phyloP scores from a whole-genome alignment of 495 filamentous ascomycete genomes.

The Aspergillus ostianus region DNA sequence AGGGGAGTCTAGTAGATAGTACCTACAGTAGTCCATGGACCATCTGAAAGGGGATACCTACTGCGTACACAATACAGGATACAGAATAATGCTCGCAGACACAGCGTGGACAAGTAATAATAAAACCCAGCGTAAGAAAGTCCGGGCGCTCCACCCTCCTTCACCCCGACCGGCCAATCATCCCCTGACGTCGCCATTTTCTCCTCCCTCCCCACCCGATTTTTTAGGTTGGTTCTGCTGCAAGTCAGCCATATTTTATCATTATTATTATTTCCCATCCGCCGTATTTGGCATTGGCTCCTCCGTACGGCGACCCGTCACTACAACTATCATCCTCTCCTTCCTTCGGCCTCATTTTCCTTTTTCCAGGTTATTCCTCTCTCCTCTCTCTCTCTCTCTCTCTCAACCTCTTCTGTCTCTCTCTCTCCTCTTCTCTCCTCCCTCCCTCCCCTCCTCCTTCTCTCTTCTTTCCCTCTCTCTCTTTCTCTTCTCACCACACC shows the following conservation, averaged over 20 bases:
- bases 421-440: constrained; percentile 26
- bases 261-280: constrained; percentile 1
- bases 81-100: too few relatives aligned
- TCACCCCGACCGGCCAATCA: constrained; percentile 11
- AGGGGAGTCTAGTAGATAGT: too few relatives aligned
- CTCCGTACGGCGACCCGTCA: background rate
- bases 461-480: constrained; percentile 10
- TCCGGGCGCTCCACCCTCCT: too few relatives aligned
- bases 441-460: constrained; percentile 41
- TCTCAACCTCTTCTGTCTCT: constrained; percentile 15
- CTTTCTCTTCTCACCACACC: background rate
- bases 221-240: constrained; percentile 10
- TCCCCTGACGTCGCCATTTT: constrained; percentile 10
- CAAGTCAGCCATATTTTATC: constrained; percentile 7
- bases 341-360: constrained; percentile 22
- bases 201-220: constrained; percentile 13
- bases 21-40: too few relatives aligned
- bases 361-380: constrained; percentile 13
- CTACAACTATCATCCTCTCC: constrained; percentile 12
- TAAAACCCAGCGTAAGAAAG: too few relatives aligned
- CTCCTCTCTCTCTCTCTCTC: constrained; percentile 11
- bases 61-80: too few relatives aligned
- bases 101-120: too few relatives aligned
- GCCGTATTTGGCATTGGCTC: background rate
- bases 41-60: too few relatives aligned